phyloP scores from a whole-genome alignment of 805 yeast genomes.

The Sporopachydermia quercuum region DNA sequence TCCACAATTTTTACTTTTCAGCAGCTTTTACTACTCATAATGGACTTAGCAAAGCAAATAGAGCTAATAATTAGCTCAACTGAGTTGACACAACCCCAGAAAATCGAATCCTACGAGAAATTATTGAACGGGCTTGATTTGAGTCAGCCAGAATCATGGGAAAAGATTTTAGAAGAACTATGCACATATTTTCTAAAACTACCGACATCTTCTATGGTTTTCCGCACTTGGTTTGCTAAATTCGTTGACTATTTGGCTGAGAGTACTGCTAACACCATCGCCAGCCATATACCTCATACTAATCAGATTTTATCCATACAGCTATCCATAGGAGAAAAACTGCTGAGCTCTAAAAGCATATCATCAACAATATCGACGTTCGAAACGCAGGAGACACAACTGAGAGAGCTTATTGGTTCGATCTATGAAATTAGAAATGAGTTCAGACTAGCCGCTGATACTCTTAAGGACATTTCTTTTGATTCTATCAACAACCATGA shows the following conservation, averaged over 20 bases:
- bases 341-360: background rate
- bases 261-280: no score
- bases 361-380: background rate
- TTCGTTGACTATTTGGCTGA: no score
- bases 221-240: background rate
- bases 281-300: background rate
- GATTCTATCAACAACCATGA: background rate
- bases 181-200: background rate
- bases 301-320: background rate
- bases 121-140: background rate
- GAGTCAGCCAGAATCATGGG: background rate
- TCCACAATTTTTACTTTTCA: no score
- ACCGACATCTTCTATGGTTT: background rate
- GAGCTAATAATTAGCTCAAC: no score
- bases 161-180: background rate
- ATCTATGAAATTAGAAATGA: background rate
- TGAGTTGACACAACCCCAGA: background rate
- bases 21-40: no score
- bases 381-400: background rate
- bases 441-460: background rate
- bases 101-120: background rate
- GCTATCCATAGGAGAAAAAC: background rate
- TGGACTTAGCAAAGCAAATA: no score
- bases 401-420: background rate
- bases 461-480: background rate